Percentiles rank a stretch among this genome's conserved stretches.
Evolutionary conservation across 768 basidiomycete species (phyloP).

Genomic region (Rubroboletus satanas): DNA sequence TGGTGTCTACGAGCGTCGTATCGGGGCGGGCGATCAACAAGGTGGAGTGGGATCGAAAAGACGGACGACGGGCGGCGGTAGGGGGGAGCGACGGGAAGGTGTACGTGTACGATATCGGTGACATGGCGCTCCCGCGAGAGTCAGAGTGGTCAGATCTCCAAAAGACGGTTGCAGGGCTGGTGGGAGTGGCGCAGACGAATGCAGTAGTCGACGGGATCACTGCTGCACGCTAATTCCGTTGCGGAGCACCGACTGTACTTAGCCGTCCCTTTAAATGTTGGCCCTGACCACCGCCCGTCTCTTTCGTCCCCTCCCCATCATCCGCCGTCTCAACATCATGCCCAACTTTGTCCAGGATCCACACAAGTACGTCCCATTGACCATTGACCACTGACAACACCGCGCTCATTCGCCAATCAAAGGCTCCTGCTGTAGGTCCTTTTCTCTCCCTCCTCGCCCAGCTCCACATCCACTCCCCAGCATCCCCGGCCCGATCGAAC

Average conservation of each 20-base stretch:
- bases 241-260: constrained; percentile 8
- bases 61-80: constrained; percentile 84
- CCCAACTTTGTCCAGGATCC: constrained; percentile 35
- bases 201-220: constrained; percentile 32
- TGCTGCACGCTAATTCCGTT: constrained; percentile 32
- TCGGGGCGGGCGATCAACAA: constrained; percentile 89
- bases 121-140: constrained; percentile 84
- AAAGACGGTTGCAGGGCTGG: constrained; percentile 72
- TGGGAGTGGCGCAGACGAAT: constrained; percentile 44
- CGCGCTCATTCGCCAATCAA: constrained; percentile 9
- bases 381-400: constrained; percentile 29
- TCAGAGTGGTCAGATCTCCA: constrained; percentile 93
- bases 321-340: constrained; percentile 12
- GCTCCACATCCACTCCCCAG: constrained; percentile 28
- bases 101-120: constrained; percentile 94
- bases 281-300: too few species aligned
- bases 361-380: constrained; percentile 48
- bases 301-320: neutral
- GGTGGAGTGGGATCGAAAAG: constrained; percentile 90
- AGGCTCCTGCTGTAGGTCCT: constrained; percentile 48
- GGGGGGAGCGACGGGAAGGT: constrained; percentile 91
- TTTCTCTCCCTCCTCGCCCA: neutral
- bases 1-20: constrained; percentile 80
- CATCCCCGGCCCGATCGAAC: constrained; percentile 63
- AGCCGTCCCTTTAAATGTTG: too few species aligned